A percentile compares a stretch with the other conserved stretches of the same genome.
Conservation (phyloP, 306 rosid genomes). For the Biancaea sappan region DNA sequence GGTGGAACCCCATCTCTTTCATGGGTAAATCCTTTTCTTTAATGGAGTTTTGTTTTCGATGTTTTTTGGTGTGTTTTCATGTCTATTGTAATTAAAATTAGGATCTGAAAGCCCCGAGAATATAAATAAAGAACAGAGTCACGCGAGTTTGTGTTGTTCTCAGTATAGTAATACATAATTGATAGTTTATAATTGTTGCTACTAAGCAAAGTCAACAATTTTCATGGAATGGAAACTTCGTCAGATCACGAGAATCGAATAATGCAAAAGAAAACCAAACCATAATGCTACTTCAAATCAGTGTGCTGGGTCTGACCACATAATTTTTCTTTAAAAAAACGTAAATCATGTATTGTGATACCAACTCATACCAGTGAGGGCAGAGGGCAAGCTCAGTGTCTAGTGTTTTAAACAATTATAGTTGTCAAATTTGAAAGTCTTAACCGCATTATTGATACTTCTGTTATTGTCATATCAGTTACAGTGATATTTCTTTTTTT, state of each 20-base stretch:
- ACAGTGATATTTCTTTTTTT: neutral
- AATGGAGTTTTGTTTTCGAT: neutral
- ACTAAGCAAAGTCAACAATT: neutral
- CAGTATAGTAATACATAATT: no score
- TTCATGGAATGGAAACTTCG: neutral
- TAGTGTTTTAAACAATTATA: neutral
- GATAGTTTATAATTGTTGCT: no score
- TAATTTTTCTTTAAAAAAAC: neutral
- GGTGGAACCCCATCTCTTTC: neutral
- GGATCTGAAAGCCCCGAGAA: no score
- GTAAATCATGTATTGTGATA: slow-evolving; percentile 1
- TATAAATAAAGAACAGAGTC: no score
- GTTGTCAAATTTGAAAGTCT: neutral
- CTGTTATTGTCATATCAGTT: neutral
- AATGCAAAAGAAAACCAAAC: neutral
- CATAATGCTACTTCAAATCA: neutral
- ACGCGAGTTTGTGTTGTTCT: no score
- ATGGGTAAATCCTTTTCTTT: no score
- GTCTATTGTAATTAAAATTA: no score
- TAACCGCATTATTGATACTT: neutral
- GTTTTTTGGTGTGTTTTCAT: neutral
- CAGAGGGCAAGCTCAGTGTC: neutral
- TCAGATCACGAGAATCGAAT: neutral
- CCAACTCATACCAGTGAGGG: slow-evolving; percentile 4
- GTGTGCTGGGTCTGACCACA: neutral